A percentile compares a stretch with the other conserved stretches of the same genome.
Conservation (phyloP, 371 early-diverging fungal species). For the Coemansia sp. region DNA sequence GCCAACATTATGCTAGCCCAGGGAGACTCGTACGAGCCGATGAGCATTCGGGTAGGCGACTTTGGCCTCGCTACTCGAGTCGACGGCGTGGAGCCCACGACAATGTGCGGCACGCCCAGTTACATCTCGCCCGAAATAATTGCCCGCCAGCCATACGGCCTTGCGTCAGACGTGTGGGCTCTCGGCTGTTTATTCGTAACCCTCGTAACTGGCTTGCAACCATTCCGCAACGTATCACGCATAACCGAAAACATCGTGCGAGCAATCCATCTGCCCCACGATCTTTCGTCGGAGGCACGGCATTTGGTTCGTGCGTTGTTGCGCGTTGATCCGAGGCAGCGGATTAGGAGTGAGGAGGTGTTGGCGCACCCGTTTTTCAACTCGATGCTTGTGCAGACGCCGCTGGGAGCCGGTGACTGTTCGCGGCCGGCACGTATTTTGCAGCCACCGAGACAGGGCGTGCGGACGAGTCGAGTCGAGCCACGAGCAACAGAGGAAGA, state of each 20-base stretch:
- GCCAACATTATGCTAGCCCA: slow-evolving; percentile 76
- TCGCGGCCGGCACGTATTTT: neutral
- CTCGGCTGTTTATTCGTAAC: slow-evolving; percentile 96
- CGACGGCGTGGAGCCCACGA: slow-evolving; percentile 72
- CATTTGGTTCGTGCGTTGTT: slow-evolving; percentile 32
- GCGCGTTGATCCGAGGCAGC: slow-evolving; percentile 33
- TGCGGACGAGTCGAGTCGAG: neutral
- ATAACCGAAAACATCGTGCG: slow-evolving; percentile 54
- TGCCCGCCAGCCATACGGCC: slow-evolving; percentile 64
- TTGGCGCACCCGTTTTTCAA: slow-evolving; percentile 53
- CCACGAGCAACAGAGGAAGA: neutral
- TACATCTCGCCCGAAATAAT: slow-evolving; percentile 98
- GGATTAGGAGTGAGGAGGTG: slow-evolving; percentile 35
- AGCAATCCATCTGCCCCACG: slow-evolving; percentile 19
- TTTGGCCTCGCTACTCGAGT: slow-evolving; percentile 91
- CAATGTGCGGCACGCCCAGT: slow-evolving; percentile 95
- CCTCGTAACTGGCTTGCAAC: slow-evolving; percentile 85
- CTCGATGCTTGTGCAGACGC: slow-evolving; percentile 3
- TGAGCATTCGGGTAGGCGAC: slow-evolving; percentile 85
- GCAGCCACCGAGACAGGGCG: neutral
- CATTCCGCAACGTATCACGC: slow-evolving; percentile 68
- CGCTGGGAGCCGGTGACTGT: neutral
- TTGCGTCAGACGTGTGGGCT: slow-evolving; percentile 93
- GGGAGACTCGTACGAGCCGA: slow-evolving; percentile 30
- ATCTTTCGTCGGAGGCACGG: slow-evolving; percentile 26